Evolutionary conservation across 768 basidiomycete genomes (phyloP), one percentile per base, ranked within the genome.

Genomic region (Galerina sulciceps): DNA sequence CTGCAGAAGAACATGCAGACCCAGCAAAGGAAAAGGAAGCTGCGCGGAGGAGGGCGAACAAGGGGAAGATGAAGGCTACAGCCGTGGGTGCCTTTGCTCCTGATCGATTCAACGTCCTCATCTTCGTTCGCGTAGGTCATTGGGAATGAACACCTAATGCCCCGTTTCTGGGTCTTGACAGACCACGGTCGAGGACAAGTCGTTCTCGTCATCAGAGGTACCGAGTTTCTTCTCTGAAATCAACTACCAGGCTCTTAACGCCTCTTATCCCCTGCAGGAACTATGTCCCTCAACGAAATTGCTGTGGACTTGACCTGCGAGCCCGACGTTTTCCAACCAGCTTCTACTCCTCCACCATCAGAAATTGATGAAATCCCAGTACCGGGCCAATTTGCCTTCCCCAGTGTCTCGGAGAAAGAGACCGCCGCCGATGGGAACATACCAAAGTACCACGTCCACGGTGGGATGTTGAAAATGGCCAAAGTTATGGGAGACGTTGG

Each of bases 301-400:
- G 92, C 91, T 14, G 91, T 90, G 10, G 91, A 94, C 73, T 78
- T 94, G 47, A 91, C 91, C 0, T 94, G 93, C 71, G 89, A 93
- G 55, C 82, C 88, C 0, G 86, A 85, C 40, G 77, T 82, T 18
- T 91, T 91, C 61, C 77, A 82, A 55, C 86, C 85, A 22, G 85
- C 83, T 15, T 70, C 67, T 1, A 80, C 78, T 4, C 59, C 69
- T 14, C 57, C 66, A 10, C 68, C 36, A 31, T 65, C 60, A n/a
- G 71, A 74, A 14, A 67, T 68, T 8, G 76, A 79, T 38, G 68
- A 73, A 35, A 56, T 60, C 14, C 69, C 68, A 56, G 31, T 79
- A 4, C 76, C 78, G 47, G 73, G 79, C 17, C 73, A 73, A 58
- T 75, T 72, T 60, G 49, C 68, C 44, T 75, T 82, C 64, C 78